Evolutionary conservation across 2,329 filamentous ascomycete species (phyloP), one percentile per base, ranked within the genome.

Genomic region (Scedosporium apiospermum): DNA sequence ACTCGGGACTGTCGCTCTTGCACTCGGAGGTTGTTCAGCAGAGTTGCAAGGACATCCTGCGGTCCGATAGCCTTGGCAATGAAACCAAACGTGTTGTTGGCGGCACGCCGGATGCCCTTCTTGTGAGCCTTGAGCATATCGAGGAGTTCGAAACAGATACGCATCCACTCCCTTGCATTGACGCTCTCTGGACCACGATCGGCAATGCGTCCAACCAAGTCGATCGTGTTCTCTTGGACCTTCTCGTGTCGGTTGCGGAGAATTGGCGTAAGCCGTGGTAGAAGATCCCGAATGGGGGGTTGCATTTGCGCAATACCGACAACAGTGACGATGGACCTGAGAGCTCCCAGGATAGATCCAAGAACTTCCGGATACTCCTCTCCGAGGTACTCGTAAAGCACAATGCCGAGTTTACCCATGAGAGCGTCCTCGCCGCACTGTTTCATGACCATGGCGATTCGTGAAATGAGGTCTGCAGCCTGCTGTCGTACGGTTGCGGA

Each of bases 101-200:
- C 96, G 23, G 95, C 95, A 75, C 95, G 89, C 67, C 95, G 90
- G 68, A 99, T 99, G 67, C 95, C 96, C 82, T 99, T 99, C 79
- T 99, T 99, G 81, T 99, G 95, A 6, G 95, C 95, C 77, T 99
- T 99, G 70, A 99, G 85, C 95, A 99, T 99, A 77, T 99, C 95
- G 34, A 99, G 86, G 62, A 99, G 81, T 78, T 99, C 95, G 75
- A 99, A 99, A 78, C 95, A 99, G 74, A 99, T 99, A 73, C 95
- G 88, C 96, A 99, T 99, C 95, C 95, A 99, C 76, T 99, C 95
- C 71, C 95, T 86, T 14, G 95, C 93, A 72, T 96, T 96, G 72
- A 99, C 95, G 66, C 90, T 93, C 75, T 99, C 95, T 1, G 95
- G 93, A 1, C 95, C 96, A 67, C 95, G 90, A 76, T 99, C 95